Conservation (phyloP, 805 yeast species). For the Metschnikowia orientalis region DNA sequence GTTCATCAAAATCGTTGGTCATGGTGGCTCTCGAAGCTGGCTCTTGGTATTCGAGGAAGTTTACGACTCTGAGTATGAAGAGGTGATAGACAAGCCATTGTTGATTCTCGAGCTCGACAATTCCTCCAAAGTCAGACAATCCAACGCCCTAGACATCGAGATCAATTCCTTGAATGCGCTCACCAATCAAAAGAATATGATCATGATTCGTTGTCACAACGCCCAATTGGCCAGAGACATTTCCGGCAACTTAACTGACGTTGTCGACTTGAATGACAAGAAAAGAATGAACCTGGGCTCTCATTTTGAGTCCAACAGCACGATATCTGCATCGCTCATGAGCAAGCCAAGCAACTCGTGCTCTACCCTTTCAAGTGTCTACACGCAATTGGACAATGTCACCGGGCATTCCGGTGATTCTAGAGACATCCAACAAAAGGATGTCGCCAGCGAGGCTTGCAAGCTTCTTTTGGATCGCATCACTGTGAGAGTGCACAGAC, state of each 20-base stretch:
- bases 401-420: not conserved
- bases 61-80: constrained; percentile 26
- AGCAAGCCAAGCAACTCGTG: constrained; percentile 24
- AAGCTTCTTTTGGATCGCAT: constrained; percentile 26
- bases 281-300: constrained; percentile 9
- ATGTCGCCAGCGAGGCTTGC: not conserved
- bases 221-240: constrained; percentile 25
- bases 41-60: constrained; percentile 39
- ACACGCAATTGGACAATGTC: constrained; percentile 9
- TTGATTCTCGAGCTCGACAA: constrained; percentile 29
- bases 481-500: constrained; percentile 37
- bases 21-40: constrained; percentile 34
- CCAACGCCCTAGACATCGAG: constrained; percentile 40
- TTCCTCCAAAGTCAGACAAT: constrained; percentile 26
- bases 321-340: constrained; percentile 38
- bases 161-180: constrained; percentile 30
- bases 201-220: constrained; percentile 33
- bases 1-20: constrained; percentile 37
- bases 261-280: constrained; percentile 21
- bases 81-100: constrained; percentile 34
- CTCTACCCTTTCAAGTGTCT: constrained; percentile 20
- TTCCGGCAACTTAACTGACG: constrained; percentile 24
- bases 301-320: constrained; percentile 21
- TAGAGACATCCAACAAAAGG: not conserved
- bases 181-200: constrained; percentile 23